Base-by-base conservation (phyloP, 208 protist species). In the Trypanosoma mega region DNA sequence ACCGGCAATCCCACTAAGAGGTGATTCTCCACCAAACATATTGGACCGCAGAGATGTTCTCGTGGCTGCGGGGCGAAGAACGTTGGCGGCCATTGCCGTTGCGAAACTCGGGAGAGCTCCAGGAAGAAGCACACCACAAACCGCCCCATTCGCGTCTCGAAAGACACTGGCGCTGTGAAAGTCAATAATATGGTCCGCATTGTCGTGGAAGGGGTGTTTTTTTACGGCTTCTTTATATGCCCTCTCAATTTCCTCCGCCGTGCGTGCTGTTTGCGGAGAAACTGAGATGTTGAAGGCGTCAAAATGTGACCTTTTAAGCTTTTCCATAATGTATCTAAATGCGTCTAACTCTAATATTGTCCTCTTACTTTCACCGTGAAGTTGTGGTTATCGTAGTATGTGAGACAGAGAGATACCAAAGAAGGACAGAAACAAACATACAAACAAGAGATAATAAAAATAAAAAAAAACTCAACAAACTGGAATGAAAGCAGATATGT, bases 1-100 rank as follows among this genome's bases (percentile, higher is more conserved):
- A 9, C 88, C 91, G 14, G 87, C 86, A 59, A 95, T 96, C 31
- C 91, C 91, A 52, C 91, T 95, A 50, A 87, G 67, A 3, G 91
- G 88, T 8, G 85, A 44, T 58, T 83, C 68, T 9, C 91, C 91
- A 18, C 91, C 91, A 65, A 85, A 92, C 54, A 93, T 90, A 41
- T 54, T 72, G 33, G 76, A 78, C 14, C 88, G 72, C 24, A 96
- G 69, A 20, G 72, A 78, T 12, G 91, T 87, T 20, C 72, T 70
- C 36, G 71, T 71, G 20, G 87, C 87, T 3, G 86, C 88, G n/a
- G 72, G 54, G 21, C 75, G 74, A 6, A 96, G 69, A 47, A 94
- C 76, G 16, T 82, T 57, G 18, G 87, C 69, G 8, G 91, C 87
- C 69, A 75, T 76, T 14, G 57, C 24, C 18, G 82, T 66, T 16